A percentile compares a stretch with the other conserved stretches of the same genome.
Conservation (phyloP, 305 asterid genomes). For the Rubia peregrina region DNA sequence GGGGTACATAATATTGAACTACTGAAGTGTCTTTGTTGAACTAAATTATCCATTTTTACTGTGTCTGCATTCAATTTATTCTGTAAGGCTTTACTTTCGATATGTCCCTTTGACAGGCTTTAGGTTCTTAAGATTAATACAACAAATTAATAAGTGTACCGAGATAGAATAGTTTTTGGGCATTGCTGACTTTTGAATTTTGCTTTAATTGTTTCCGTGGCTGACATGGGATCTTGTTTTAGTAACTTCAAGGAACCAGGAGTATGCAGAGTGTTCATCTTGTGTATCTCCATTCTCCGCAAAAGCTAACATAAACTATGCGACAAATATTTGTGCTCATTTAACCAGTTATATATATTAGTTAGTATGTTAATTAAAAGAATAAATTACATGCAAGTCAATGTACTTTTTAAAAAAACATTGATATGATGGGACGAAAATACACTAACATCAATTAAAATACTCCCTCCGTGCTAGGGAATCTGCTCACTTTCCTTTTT, state of each 20-base stretch:
- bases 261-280: not conserved
- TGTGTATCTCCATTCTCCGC: not conserved
- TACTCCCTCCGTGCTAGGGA: too few species aligned
- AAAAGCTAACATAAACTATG: not conserved
- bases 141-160: not conserved
- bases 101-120: not conserved
- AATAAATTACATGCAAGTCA: too few species aligned
- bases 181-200: not conserved
- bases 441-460: too few species aligned
- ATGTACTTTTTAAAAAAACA: too few species aligned
- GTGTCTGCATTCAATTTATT: not conserved
- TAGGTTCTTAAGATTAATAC: not conserved
- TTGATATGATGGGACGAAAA: too few species aligned
- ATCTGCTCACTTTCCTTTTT: too few species aligned
- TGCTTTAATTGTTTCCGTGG: not conserved
- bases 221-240: not conserved
- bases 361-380: too few species aligned
- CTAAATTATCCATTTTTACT: not conserved
- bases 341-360: not conserved
- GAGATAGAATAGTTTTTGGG: not conserved
- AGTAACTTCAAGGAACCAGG: not conserved
- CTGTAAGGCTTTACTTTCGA: not conserved
- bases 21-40: constrained; percentile 1
- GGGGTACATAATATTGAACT: not conserved
- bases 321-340: not conserved